A percentile compares a stretch with the other conserved stretches of the same genome.
Evolutionary conservation across 1,139 yeast species (phyloP).

Genomic region (Arxiozyma heterogenica): DNA sequence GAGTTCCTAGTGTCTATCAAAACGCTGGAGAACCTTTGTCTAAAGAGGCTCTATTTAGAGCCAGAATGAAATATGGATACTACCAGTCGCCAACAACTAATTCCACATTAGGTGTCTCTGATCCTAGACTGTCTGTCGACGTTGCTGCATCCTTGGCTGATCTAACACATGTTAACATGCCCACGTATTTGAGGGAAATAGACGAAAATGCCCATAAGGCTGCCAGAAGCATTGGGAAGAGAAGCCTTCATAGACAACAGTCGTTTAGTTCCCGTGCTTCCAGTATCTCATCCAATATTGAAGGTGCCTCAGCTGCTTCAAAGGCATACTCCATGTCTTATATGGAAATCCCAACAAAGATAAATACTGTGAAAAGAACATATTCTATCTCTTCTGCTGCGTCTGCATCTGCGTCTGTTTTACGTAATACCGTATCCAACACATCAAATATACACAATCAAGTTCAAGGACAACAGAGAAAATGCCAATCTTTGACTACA

Average conservation of each 20-base stretch:
- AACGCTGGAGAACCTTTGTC: constrained; percentile 55
- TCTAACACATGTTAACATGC: constrained; percentile 52
- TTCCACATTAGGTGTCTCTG: constrained; percentile 52
- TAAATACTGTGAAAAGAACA: constrained; percentile 14
- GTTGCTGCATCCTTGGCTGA: constrained; percentile 72
- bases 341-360: constrained; percentile 22
- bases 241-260: neutral
- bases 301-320: constrained; percentile 23
- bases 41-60: constrained; percentile 68
- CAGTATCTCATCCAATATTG: constrained; percentile 5
- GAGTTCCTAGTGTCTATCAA: constrained; percentile 36
- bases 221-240: constrained; percentile 21
- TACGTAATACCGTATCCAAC: neutral
- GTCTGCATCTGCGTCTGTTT: constrained; percentile 9
- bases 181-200: constrained; percentile 56
- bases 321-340: constrained; percentile 24
- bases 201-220: constrained; percentile 30
- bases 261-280: constrained; percentile 2
- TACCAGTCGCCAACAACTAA: constrained; percentile 60
- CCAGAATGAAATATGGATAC: constrained; percentile 66
- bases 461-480: neutral
- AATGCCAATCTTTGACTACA: neutral
- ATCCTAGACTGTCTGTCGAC: constrained; percentile 45
- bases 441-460: neutral
- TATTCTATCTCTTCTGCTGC: constrained; percentile 17